These are phyloP conservation scores for Fusarium musae DNA, from an alignment of 2,329 filamentous ascomycete genomes.

Conservation along the genomic window DNA sequence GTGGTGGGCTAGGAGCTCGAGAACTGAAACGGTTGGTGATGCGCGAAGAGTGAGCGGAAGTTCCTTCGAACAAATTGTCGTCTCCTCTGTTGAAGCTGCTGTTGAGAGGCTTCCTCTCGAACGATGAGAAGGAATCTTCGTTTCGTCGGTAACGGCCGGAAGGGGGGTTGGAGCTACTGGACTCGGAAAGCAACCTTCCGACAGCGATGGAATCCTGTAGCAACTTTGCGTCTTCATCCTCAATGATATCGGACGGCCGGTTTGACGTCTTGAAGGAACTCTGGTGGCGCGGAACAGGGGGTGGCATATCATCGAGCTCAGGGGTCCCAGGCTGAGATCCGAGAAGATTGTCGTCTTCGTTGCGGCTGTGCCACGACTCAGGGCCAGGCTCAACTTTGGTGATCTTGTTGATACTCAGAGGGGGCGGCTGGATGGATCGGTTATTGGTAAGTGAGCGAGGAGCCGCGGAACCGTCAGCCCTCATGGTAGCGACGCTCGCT, in stretches of 20 bases:
- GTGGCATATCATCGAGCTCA: slow-evolving; percentile 53
- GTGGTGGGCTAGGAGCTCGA: slow-evolving; percentile 54
- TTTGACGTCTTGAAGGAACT: slow-evolving; percentile 47
- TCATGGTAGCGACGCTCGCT: slow-evolving; percentile 61
- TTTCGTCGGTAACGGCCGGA: slow-evolving; percentile 52
- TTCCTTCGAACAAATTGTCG: slow-evolving; percentile 67
- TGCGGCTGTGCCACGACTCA: slow-evolving; percentile 63
- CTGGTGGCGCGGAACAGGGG: slow-evolving; percentile 56
- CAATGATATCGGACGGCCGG: slow-evolving; percentile 52
- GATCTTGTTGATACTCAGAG: slow-evolving; percentile 59
- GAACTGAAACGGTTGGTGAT: slow-evolving; percentile 50
- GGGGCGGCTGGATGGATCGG: slow-evolving; percentile 56
- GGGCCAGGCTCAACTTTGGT: slow-evolving; percentile 58
- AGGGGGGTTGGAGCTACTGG: slow-evolving; percentile 26
- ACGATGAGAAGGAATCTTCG: slow-evolving; percentile 53
- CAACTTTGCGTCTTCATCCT: slow-evolving; percentile 65
- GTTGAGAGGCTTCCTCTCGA: slow-evolving; percentile 43
- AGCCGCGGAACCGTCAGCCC: slow-evolving; percentile 52
- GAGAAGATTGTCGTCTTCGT: slow-evolving; percentile 59
- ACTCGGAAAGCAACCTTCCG: slow-evolving; percentile 57
- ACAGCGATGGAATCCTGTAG: slow-evolving; percentile 64
- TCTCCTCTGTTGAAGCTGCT: slow-evolving; percentile 57
- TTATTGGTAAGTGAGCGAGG: slow-evolving; percentile 60
- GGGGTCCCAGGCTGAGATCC: slow-evolving; percentile 52
- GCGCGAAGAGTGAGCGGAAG: slow-evolving; percentile 52